Percentiles rank a stretch among this genome's conserved stretches.
phyloP scores from a whole-genome alignment of 2,329 filamentous ascomycete genomes.

The Aspergillus aculeatinus region DNA sequence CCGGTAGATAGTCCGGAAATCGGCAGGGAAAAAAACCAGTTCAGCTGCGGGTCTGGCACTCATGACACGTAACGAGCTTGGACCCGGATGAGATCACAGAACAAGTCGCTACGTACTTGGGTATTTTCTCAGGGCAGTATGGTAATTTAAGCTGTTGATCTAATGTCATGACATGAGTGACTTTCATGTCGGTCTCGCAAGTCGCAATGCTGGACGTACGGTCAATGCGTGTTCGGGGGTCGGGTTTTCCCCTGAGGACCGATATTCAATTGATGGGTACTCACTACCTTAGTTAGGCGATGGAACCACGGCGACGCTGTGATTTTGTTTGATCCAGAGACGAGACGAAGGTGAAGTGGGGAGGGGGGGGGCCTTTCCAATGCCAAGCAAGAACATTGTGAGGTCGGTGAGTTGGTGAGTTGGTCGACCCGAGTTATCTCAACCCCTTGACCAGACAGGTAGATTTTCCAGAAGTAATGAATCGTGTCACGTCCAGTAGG shows the following conservation, averaged over 20 bases:
- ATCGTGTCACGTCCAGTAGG: neutral
- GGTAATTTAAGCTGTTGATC: neutral
- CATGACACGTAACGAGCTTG: constrained; percentile 3
- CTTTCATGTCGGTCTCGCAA: neutral
- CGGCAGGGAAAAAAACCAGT: constrained; percentile 2
- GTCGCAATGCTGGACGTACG: neutral
- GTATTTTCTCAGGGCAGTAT: neutral
- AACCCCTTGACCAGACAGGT: neutral
- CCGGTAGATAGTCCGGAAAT: neutral
- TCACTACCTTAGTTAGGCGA: neutral
- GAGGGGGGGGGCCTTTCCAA: neutral
- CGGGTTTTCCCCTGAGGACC: neutral
- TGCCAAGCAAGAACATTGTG: constrained; percentile 1
- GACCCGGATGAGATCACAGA: constrained; percentile 3
- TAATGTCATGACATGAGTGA: neutral
- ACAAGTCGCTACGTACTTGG: neutral
- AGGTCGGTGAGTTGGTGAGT: neutral
- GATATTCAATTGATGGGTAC: neutral
- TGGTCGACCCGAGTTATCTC: neutral
- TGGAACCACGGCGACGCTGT: constrained; percentile 2
- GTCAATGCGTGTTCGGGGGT: neutral
- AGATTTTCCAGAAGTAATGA: neutral
- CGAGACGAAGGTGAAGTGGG: neutral
- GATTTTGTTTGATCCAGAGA: constrained; percentile 3
- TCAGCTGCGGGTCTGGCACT: constrained; percentile 2